Percentiles rank a stretch among this genome's conserved stretches.
Evolutionary conservation across 192 early-diverging fungal species (phyloP).

Genomic region (Coemansia sp.): DNA sequence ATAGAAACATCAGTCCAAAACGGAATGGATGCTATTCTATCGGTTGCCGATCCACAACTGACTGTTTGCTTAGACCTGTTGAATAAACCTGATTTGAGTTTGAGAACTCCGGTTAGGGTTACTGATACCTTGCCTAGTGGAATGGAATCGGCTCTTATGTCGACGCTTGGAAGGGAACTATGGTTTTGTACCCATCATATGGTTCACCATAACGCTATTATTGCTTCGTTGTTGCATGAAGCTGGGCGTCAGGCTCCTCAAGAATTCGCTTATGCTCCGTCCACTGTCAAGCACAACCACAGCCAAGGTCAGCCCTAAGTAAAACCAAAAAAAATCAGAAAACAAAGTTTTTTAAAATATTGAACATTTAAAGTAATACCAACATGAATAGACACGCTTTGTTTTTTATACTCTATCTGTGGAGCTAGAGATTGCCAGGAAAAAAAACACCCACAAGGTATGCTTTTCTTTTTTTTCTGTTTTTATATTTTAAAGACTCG

Average conservation of each 20-base stretch:
- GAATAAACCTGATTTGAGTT: too few relatives aligned
- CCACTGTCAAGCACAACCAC: constrained; percentile 33
- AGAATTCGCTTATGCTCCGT: constrained; percentile 52
- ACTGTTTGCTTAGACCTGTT: neutral
- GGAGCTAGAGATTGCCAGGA: too few relatives aligned
- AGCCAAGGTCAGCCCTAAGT: neutral
- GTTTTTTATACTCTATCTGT: too few relatives aligned
- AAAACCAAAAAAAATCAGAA: neutral
- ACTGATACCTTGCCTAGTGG: constrained; percentile 29
- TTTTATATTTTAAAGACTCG: too few relatives aligned
- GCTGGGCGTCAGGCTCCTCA: constrained; percentile 24
- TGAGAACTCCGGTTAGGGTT: constrained; percentile 3
- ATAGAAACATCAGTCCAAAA: constrained; percentile 20
- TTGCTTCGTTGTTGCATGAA: constrained; percentile 44
- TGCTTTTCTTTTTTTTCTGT: neutral
- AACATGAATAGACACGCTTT: too few relatives aligned
- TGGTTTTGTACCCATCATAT: constrained; percentile 59
- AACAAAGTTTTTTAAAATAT: neutral
- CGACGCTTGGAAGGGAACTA: constrained; percentile 47
- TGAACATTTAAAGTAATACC: neutral
- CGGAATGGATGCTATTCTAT: constrained; percentile 17
- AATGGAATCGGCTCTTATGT: constrained; percentile 19
- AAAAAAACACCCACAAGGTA: too few relatives aligned
- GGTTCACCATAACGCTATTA: constrained; percentile 56
- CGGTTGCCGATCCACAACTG: neutral